phyloP scores from a whole-genome alignment of 2,329 filamentous ascomycete genomes.

The Fusarium gaditjirri region DNA sequence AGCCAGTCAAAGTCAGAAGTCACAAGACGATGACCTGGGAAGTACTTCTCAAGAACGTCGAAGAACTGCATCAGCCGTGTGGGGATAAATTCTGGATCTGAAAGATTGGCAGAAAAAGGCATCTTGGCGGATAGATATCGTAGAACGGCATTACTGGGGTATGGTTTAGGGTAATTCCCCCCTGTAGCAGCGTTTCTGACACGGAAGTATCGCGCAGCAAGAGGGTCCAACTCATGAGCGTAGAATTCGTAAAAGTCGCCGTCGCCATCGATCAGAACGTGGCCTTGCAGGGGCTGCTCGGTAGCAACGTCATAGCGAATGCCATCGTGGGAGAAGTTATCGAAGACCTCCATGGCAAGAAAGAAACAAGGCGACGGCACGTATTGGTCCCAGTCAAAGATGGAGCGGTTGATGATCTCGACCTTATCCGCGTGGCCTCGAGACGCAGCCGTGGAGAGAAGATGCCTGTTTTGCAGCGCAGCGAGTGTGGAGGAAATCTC shows the following conservation, averaged over 20 bases:
- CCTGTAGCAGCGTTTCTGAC: constrained; percentile 82
- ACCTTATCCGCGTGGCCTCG: constrained; percentile 85
- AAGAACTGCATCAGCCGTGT: constrained; percentile 98
- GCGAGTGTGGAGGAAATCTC: constrained; percentile 91
- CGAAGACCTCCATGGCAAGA: constrained; percentile 96
- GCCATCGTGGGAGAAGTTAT: constrained; percentile 96
- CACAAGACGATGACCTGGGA: constrained; percentile 88
- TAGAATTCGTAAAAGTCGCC: constrained; percentile 98
- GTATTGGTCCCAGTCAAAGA: constrained; percentile 92
- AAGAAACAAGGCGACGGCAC: constrained; percentile 98
- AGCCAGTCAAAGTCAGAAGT: constrained; percentile 91
- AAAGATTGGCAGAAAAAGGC: constrained; percentile 81
- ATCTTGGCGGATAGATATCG: constrained; percentile 71
- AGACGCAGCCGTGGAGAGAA: constrained; percentile 72
- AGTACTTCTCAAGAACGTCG: constrained; percentile 85
- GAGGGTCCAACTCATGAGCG: constrained; percentile 79
- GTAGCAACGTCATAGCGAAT: constrained; percentile 89
- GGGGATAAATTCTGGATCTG: constrained; percentile 89
- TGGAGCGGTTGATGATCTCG: constrained; percentile 92
- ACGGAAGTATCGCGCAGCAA: constrained; percentile 83
- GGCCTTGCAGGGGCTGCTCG: constrained; percentile 85
- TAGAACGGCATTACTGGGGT: constrained; percentile 62
- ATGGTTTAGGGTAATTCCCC: constrained; percentile 72
- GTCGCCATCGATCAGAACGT: constrained; percentile 83
- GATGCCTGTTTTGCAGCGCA: constrained; percentile 76